Base-by-base conservation (phyloP, 2,329 filamentous ascomycete genomes). In the Fusarium sp. region DNA sequence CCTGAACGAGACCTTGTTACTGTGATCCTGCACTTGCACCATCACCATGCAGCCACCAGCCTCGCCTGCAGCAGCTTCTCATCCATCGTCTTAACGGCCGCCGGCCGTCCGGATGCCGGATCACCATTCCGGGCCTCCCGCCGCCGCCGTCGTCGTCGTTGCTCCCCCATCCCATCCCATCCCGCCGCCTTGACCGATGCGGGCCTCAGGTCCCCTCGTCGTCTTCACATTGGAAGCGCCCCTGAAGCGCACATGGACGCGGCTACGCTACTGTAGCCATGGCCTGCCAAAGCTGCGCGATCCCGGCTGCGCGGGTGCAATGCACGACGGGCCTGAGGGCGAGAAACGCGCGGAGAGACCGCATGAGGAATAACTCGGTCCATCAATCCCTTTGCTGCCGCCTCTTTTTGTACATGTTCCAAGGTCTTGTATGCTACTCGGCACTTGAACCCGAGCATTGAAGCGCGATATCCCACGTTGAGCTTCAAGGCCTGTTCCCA, bases 211-310 rank as follows among this genome's bases (percentile, higher is more conserved):
- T 9, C 9, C 46, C 46, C 18, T 18, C n/a, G 44, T 28, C 44
- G 15, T 30, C 46, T 50, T 52, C 48, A 52, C 48, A 31, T 52
- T 52, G 48, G 34, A 52, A 23, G 13, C 7, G 34, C 48, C 47
- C 47, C 47, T 51, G 47, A 30, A 6, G n/a, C 3, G 9, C 50
- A 53, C 50, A 40, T 53, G 50, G 48, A 27, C n/a, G 50, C 50
- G 50, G 50, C 50, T 53, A 40, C 50, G 50, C 50, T 53, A 53
- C 50, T 53, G 50, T 52, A 40, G 8, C 40, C 23, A 23, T 43
- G 37, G 37, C 31, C 31, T 39, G 31, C 47, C 34, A 31, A 23
- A 50, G n/a, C 9, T 16, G 16, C 31, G 47, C 47, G 47, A 51
- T 51, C 47, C 47, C 47, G 31, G 47, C 47, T 51, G 16, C 36